Percentiles rank a stretch among this genome's conserved stretches.
These are phyloP conservation scores for Lagerstroemia speciosa DNA, from an alignment of 345 rosid species.

Conservation along the genomic window DNA sequence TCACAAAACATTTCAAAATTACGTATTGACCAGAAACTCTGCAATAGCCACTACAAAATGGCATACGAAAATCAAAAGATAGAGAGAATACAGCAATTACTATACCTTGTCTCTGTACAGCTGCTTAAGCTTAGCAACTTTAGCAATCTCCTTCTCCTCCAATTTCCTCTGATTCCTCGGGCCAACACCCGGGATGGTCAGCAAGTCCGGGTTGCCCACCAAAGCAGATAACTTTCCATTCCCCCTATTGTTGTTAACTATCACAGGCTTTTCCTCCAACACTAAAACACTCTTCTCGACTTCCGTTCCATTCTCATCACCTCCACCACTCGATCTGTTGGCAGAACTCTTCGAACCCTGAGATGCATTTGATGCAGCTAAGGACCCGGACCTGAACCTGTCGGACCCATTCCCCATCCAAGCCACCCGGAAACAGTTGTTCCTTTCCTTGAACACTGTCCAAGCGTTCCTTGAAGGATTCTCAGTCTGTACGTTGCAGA, in stretches of 20 bases:
- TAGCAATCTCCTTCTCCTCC: slow-evolving; percentile 80
- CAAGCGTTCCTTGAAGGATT: slow-evolving; percentile 33
- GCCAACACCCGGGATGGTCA: slow-evolving; percentile 95
- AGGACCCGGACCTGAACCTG: slow-evolving; percentile 8
- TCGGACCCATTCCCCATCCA: slow-evolving; percentile 30
- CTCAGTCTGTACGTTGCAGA: slow-evolving; percentile 18
- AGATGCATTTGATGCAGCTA: slow-evolving; percentile 15
- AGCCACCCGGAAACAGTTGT: slow-evolving; percentile 25
- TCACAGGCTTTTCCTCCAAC: slow-evolving; percentile 19
- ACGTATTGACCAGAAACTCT: too few relatives aligned
- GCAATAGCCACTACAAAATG: not conserved
- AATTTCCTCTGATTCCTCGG: slow-evolving; percentile 84
- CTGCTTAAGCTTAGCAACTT: slow-evolving; percentile 86
- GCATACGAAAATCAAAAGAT: not conserved
- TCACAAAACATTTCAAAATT: too few relatives aligned
- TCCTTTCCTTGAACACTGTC: slow-evolving; percentile 22
- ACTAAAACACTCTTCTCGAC: slow-evolving; percentile 6
- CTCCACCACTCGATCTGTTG: slow-evolving; percentile 11
- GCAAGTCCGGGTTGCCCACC: slow-evolving; percentile 61
- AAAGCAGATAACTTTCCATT: slow-evolving; percentile 33
- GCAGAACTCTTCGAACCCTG: slow-evolving; percentile 17
- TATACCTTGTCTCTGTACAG: slow-evolving; percentile 80
- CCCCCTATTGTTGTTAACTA: slow-evolving; percentile 32
- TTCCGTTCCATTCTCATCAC: too few relatives aligned
- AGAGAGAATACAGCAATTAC: not conserved